Evolutionary conservation across 495 filamentous ascomycete genomes (phyloP).

Genomic region (Chaetomium cochliodes): DNA sequence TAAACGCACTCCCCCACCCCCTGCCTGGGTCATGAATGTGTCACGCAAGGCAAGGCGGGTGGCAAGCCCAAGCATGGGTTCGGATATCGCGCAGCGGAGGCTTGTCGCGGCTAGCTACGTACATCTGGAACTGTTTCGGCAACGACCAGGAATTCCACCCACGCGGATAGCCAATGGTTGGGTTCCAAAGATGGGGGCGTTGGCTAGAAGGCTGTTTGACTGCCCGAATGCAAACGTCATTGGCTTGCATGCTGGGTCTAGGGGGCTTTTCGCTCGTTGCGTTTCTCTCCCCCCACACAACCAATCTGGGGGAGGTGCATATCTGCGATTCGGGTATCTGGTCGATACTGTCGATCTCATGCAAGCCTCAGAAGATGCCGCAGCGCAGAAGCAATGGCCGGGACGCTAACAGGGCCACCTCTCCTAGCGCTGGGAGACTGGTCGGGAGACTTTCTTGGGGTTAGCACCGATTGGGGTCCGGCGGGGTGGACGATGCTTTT

Average conservation of each 20-base stretch:
- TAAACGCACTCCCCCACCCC: background rate
- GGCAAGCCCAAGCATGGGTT: constrained; percentile 4
- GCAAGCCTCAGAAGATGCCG: constrained; percentile 17
- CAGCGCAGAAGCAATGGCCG: constrained; percentile 15
- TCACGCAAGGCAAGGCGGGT: background rate
- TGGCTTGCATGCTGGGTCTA: background rate
- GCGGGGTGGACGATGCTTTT: constrained; percentile 8
- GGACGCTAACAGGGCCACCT: too few species aligned
- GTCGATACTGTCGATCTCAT: constrained; percentile 9
- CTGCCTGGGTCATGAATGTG: background rate
- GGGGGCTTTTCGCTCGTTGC: background rate
- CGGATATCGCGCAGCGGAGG: constrained; percentile 1
- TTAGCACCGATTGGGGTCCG: constrained; percentile 14
- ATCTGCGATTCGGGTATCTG: constrained; percentile 21
- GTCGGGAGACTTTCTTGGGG: background rate
- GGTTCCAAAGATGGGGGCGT: background rate
- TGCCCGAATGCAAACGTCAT: constrained; percentile 20
- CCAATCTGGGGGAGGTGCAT: constrained; percentile 6
- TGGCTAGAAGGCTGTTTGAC: background rate
- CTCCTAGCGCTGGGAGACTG: background rate
- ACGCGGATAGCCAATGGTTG: constrained; percentile 25
- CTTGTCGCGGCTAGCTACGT: constrained; percentile 23
- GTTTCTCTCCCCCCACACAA: constrained; percentile 4
- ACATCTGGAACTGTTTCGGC: constrained; percentile 16
- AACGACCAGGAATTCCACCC: constrained; percentile 10